Evolutionary conservation across 225 moss, liverwort and hornwort genomes (phyloP), one percentile per base, ranked within the genome.

Genomic region (Pseudisothecium myosuroides): DNA sequence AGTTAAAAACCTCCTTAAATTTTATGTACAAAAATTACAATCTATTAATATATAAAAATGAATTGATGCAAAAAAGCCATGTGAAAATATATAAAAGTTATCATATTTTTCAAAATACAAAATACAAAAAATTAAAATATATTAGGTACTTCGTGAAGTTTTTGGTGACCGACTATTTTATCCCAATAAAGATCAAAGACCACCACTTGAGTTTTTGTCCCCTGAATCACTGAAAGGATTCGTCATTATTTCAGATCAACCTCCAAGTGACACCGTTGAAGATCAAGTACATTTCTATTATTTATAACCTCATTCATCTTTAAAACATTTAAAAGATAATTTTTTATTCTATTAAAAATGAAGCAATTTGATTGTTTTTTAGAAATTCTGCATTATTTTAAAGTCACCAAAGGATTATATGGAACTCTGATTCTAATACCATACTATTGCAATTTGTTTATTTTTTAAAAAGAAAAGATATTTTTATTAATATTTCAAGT

Each of bases 201-300:
- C 92, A 52, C 96, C 97, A 29, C 9, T 92, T 47, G 80, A 92
- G 13, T 98, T 96, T 88, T 89, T 93, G 45, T 98, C 98, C 20
- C 98, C 98, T 2, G 97, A 97, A 86, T 80, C 81, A 18, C 84
- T 98, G 83, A 96, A 96, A 89, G 95, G 97, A 22, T 93, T 84
- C 52, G 94, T 98, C 14, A 92, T 98, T 64, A 85, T 98, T 60
- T 98, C 97, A 50, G 96, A 98, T 88, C 97, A 98, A 80, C 98
- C 98, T 41, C 92, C 91, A 7, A 88, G 90, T 61, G 94, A 96
- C 55, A 90, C 91, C 4, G 47, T 96, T 13, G 95, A 92, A 89
- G 88, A 96, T 82, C 98, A 98, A 92, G 97, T 98, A 90, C n/a
- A 76, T 26, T 63, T 26, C 24, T 39, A 73, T n/a, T 29, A 45